Base-by-base conservation (phyloP, 1,139 yeast genomes). In the Sugiyamaella japonica region DNA sequence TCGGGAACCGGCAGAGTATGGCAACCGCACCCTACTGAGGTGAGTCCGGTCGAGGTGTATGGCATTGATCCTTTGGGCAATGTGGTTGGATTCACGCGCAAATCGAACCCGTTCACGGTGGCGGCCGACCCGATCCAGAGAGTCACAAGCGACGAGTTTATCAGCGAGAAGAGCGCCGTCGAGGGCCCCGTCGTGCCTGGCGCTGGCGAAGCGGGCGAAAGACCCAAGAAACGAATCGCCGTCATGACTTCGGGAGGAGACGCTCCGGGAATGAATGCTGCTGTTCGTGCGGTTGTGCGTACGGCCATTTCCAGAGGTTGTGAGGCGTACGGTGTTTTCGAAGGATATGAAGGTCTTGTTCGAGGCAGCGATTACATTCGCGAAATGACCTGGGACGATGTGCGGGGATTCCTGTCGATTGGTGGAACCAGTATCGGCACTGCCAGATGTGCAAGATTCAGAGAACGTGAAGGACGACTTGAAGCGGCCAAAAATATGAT, bases 171-270 rank as follows among this genome's bases (percentile, higher is more conserved):
- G 7, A 3, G 16, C 7, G 50, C 41, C 32, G 10, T 13, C 13
- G 25, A 13, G 8, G 12, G 39, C 2, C 34, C 54, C n/a, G 23
- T 42, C n/a, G 42, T 28, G 12, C n/a, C 47, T 32, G 48, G 32
- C 17, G 20, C 48, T 13, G 12, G 15, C 3, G 16, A 12, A 34
- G 8, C 16, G 20, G 50, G 44, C 17, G 53, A 46, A n/a, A 57
- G 57, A 48, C 38, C 32, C 2, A 63, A 62, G 57, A 80, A 83
- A 76, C 80, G 86, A 67, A 87, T 93, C 62, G 99, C 95, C 6
- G 95, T 93, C 51, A 89, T 93, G 93, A 93, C 99, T 1, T 89
- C 97, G 1, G 99, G 99, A 64, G 99, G 99, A 70, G 99, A 91
- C 73, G 90, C 98, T 45, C 99, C 96, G 23, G 99, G 99, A 62